Evolutionary conservation across 164 flowering plant species (phyloP).

Genomic region (Warburgia ugandensis): DNA sequence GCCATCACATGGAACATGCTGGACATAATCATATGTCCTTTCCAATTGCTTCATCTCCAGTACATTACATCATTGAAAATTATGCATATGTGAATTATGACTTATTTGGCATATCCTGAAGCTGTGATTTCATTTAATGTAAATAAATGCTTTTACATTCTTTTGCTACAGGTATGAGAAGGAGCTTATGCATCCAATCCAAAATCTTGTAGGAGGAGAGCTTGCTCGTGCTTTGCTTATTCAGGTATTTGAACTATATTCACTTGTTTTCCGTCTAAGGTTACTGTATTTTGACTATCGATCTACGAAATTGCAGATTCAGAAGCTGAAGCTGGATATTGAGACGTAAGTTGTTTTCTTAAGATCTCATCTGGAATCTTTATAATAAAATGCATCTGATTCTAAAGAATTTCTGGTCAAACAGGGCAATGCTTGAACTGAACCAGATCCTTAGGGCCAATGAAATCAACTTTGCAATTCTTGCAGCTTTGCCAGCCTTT

Average conservation of each 20-base stretch:
- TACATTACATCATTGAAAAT: too few species aligned
- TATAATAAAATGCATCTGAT: too few species aligned
- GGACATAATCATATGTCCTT: too few species aligned
- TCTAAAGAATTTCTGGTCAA: slow-evolving; percentile 9
- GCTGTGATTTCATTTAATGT: too few species aligned
- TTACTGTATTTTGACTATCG: too few species aligned
- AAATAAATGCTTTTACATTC: slow-evolving; percentile 5
- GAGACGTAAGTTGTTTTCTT: slow-evolving; percentile 62
- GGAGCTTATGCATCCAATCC: slow-evolving; percentile 88
- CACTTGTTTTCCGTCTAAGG: too few species aligned
- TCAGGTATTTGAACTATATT: slow-evolving; percentile 47
- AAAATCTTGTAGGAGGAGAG: slow-evolving; percentile 82
- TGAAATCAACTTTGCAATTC: slow-evolving; percentile 93
- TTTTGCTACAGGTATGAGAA: slow-evolving; percentile 65
- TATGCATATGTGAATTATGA: too few species aligned
- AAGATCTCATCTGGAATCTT: neutral
- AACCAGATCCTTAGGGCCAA: slow-evolving; percentile 93
- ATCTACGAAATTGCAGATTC: slow-evolving; percentile 95
- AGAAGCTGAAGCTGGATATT: slow-evolving; percentile 92
- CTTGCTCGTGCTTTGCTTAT: slow-evolving; percentile 87
- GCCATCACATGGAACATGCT: too few species aligned
- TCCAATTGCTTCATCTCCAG: too few species aligned
- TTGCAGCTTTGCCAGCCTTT: slow-evolving; percentile 97
- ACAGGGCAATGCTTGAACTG: slow-evolving; percentile 97
- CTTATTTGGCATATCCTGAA: too few species aligned